phyloP scores from a whole-genome alignment of 2,329 filamentous ascomycete species.

The Aspergillus sp. region DNA sequence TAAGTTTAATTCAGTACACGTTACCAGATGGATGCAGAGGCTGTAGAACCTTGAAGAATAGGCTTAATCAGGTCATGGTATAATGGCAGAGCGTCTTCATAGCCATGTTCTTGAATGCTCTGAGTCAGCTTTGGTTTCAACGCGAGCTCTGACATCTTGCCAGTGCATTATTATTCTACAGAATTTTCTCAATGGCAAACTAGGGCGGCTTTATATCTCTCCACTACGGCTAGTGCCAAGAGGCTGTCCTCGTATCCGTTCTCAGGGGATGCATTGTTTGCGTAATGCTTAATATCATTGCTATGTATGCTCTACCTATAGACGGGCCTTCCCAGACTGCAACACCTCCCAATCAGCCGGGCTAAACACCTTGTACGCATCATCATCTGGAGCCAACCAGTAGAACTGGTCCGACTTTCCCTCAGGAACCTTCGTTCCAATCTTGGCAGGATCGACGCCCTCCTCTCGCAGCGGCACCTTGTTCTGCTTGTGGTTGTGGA shows the following conservation, averaged over 20 bases:
- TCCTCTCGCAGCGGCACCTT: conserved; percentile 68
- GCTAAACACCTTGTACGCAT: conserved; percentile 59
- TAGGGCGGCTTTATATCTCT: too few relatives aligned
- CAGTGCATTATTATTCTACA: too few relatives aligned
- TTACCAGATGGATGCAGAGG: background rate
- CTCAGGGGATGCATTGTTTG: too few relatives aligned
- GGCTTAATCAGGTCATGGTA: background rate
- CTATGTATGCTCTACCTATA: conserved; percentile 21
- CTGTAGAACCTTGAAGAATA: background rate
- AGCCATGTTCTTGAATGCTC: background rate
- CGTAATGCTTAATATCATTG: background rate
- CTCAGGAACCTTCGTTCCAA: conserved; percentile 44
- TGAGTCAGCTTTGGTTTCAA: background rate
- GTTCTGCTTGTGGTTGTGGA: conserved; percentile 75
- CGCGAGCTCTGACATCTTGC: background rate
- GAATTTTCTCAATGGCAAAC: too few relatives aligned
- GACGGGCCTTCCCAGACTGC: conserved; percentile 41
- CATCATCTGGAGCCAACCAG: conserved; percentile 49
- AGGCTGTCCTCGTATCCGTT: too few relatives aligned
- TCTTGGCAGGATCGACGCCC: conserved; percentile 58
- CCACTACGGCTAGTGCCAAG: too few relatives aligned
- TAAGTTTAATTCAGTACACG: too few relatives aligned
- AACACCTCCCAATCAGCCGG: conserved; percentile 58
- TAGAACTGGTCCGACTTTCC: conserved; percentile 46
- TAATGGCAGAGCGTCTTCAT: background rate